Base-by-base conservation (phyloP, 2,329 filamentous ascomycete species). In the Curvularia sp. region DNA sequence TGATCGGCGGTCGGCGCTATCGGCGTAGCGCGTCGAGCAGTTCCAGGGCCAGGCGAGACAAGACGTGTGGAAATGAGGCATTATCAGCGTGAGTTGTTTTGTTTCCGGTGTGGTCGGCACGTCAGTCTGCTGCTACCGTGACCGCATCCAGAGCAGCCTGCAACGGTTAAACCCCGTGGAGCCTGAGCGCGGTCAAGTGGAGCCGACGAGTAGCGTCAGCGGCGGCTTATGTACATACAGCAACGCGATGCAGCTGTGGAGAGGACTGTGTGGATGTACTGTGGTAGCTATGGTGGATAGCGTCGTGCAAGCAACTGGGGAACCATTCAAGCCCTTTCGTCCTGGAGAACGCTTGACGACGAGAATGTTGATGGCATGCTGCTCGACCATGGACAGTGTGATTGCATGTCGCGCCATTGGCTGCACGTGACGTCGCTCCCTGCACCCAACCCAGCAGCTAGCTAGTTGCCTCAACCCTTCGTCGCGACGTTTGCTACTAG, bases 141-240 rank as follows among this genome's bases (percentile, higher is more conserved):
- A 46, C 34, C 49, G 45, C 34, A 7, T 18, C 34, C 15, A 36
- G 5, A 36, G 45, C 36, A 54, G 47, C 53, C 59, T 51, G 48
- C 45, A 62, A 59, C 50, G 52, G 55, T 48, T 57, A 42, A 60
- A 18, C 34, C 54, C 15, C n/a, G 42, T 46, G 15, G 60, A 19
- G 39, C 47, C 10, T 49, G 47, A 52, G 51, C 10, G 30, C 41
- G 50, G 38, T 28, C 18, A 21, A 48, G 64, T 64, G 58, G 64
- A 65, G 58, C 60, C 60, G 58, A 48, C 36, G 52, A 28, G 53
- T 65, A 65, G 64, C 59, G 63, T 60, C 63, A 60, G 62, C 63
- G 56, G 59, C 62, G 60, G 56, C 60, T 15, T 59, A 27, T 27
- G 7, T 7, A 27, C 25, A 8, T 36, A 53, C 57, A 63, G 64